These are phyloP conservation scores for Eragrostis curvula DNA, from an alignment of 176 grass and related monocot genomes.

Conservation along the genomic window DNA sequence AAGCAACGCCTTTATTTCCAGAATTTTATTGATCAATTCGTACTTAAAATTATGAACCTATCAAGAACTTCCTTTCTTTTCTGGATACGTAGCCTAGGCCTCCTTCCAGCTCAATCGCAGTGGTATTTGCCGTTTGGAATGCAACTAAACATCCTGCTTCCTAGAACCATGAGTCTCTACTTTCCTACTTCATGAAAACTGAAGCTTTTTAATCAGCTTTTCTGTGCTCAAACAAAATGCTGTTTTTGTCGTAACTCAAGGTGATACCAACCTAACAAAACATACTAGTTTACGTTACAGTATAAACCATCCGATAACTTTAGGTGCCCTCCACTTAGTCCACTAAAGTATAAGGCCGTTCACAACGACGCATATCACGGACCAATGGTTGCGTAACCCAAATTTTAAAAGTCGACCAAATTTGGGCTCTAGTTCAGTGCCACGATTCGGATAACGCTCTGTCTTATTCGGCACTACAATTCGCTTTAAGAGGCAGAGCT, in stretches of 20 bases:
- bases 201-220: background rate
- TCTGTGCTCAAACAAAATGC: background rate
- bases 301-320: background rate
- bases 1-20: background rate
- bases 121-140: background rate
- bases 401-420: background rate
- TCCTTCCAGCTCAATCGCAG: background rate
- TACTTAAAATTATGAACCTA: background rate
- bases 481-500: background rate
- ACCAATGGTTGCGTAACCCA: background rate
- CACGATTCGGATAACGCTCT: background rate
- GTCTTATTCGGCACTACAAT: background rate
- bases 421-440: background rate
- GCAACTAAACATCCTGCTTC: background rate
- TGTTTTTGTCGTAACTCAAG: slow-evolving; percentile 5
- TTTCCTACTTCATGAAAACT: background rate
- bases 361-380: background rate
- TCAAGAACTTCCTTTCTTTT: background rate
- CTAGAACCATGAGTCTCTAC: background rate
- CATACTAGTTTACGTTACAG: background rate
- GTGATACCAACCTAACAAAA: background rate
- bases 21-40: background rate
- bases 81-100: background rate
- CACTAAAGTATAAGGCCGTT: background rate
- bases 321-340: background rate